Evolutionary conservation across 257 asterid genomes (phyloP), one percentile per base, ranked within the genome.

Genomic region (Nicotiana benthamiana): DNA sequence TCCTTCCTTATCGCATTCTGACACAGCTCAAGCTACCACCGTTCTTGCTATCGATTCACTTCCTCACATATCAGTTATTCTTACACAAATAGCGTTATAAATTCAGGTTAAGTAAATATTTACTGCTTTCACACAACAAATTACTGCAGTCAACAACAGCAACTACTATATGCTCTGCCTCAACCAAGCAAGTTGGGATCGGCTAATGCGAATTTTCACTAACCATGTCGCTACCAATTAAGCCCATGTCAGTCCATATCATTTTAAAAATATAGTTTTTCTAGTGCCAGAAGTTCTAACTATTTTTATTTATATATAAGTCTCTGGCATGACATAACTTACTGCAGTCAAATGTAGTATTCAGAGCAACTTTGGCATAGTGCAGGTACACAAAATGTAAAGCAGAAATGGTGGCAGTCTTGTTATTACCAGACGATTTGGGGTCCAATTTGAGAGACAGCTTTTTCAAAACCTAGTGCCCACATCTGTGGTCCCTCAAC

Each of bases 401-500:
- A 74, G n/a, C 80, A 80, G 61, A 0, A 12, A 75, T 70, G 66
- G 80, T 83, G 75, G 85, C 82, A 76, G 56, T 76, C 77, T 82
- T 80, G 87, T 83, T 80, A 84, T 89, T 95, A 95, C 98, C 98
- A 93, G 53, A 95, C 34, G 52, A 95, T 86, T 79, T 95, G 95
- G 81, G 99, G 99, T 85, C 99, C 99, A 34, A 91, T 90, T 85
- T 89, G 89, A 43, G 93, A 75, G 54, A 87, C 2, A 6, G 98
- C 94, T 72, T 86, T 86, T 82, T 90, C 86, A 77, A 87, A 91
- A 27, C 99, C 99, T 63, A 87, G 81, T 8, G 93, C 88, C 99
- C 99, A 95, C 93, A 91, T 32, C 66, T 93, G 93, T 76, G 98
- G 98, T 84, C 99, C 99, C 96, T 95, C 99, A 22, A 95, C 97